These are phyloP conservation scores for Sphaerulina vaccinii DNA, from an alignment of 2,329 filamentous ascomycete genomes.

Conservation along the genomic window DNA sequence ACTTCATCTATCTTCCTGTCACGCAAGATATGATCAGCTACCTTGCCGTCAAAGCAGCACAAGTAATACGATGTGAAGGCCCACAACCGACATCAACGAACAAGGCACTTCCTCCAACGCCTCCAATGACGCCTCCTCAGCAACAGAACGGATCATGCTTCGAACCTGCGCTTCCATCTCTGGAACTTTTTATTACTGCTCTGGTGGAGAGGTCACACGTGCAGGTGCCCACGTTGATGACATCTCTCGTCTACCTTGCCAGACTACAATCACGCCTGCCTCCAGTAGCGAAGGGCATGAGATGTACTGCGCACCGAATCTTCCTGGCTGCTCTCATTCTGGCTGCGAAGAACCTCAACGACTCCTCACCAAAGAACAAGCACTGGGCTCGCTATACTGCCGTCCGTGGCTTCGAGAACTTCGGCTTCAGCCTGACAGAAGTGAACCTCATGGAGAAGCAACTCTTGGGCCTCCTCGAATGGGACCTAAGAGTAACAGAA, in stretches of 20 bases:
- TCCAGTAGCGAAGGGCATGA: constrained; percentile 91
- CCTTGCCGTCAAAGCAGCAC: constrained; percentile 69
- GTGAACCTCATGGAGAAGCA: constrained; percentile 99
- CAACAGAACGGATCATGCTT: constrained; percentile 51
- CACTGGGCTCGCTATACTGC: constrained; percentile 96
- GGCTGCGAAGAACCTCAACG: constrained; percentile 95
- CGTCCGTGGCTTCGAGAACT: constrained; percentile 69
- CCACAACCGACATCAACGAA: constrained; percentile 39
- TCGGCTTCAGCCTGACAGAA: constrained; percentile 90
- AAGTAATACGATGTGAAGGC: constrained; percentile 76
- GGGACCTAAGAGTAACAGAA: constrained; percentile 83
- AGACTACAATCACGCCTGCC: constrained; percentile 82
- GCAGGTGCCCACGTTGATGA: constrained; percentile 96
- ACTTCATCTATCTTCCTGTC: constrained; percentile 77
- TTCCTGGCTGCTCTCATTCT: constrained; percentile 85
- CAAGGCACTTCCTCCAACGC: constrained; percentile 57
- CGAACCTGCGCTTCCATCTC: constrained; percentile 63
- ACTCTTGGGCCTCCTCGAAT: constrained; percentile 88
- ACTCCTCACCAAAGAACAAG: constrained; percentile 99
- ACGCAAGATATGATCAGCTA: constrained; percentile 74
- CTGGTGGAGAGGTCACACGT: constrained; percentile 92
- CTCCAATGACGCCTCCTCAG: constrained; percentile 57
- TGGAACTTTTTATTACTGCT: constrained; percentile 89
- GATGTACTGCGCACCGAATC: constrained; percentile 95
- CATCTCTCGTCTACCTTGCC: constrained; percentile 87